Percentiles rank a stretch among this genome's conserved stretches.
These are phyloP conservation scores for Saturnispora hagleri DNA, from an alignment of 805 yeast species.

Conservation along the genomic window DNA sequence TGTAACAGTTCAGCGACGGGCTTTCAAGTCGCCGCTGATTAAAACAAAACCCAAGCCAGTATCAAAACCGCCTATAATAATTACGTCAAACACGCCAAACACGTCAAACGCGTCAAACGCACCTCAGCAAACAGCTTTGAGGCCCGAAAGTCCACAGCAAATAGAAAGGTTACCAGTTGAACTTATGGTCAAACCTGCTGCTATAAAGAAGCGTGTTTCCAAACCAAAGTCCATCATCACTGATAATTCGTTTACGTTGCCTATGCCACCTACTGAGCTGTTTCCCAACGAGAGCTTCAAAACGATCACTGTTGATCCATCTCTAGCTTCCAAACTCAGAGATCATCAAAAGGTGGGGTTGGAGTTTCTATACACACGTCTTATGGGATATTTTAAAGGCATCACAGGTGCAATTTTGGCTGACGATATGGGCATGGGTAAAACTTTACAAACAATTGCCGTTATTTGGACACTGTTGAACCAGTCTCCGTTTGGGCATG, in stretches of 20 bases:
- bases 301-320: constrained; percentile 53
- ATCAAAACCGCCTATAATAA: not conserved
- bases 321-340: constrained; percentile 44
- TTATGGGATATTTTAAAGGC: constrained; percentile 53
- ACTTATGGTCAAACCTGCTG: not conserved
- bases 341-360: constrained; percentile 87
- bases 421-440: constrained; percentile 96
- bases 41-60: not conserved
- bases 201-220: not conserved
- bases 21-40: not conserved
- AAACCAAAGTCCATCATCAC: not conserved
- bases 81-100: constrained; percentile 25
- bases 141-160: not conserved
- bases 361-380: constrained; percentile 68
- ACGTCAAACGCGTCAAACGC: constrained; percentile 10
- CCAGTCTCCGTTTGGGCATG: constrained; percentile 43
- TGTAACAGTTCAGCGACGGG: not conserved
- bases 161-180: not conserved
- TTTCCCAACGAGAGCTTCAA: constrained; percentile 15
- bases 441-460: constrained; percentile 78
- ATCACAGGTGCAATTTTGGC: constrained; percentile 77
- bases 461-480: constrained; percentile 74
- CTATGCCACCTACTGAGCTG: constrained; percentile 15
- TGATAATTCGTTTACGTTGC: constrained; percentile 34
- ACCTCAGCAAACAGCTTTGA: not conserved